Base-by-base conservation (phyloP, 2,329 filamentous ascomycete genomes). In the Fusarium sp. region DNA sequence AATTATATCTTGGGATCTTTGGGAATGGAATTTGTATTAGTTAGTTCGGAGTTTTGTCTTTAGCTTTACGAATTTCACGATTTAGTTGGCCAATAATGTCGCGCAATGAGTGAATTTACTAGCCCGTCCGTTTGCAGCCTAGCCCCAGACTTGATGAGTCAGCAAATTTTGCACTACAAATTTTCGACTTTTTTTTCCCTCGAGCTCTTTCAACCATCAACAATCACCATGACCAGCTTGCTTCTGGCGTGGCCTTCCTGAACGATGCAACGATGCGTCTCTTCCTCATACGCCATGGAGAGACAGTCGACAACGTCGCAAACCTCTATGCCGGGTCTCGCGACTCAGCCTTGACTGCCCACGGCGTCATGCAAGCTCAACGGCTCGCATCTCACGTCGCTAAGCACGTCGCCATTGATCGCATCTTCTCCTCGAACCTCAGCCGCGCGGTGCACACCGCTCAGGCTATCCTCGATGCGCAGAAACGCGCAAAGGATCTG, bases 271-370 rank as follows among this genome's bases (percentile, higher is more conserved):
- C 57, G 80, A 82, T 82, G 80, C 81, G 77, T 66, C 72, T 97
- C 60, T 90, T 94, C 76, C 86, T 97, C 75, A 89, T 97, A 76
- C 91, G 94, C 61, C 94, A 97, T 85, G 94, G 91, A 77, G 94
- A 97, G 83, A 95, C 93, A 18, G 92, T 97, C 71, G 93, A 97
- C 82, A 97, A 97, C 80, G 91, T 96, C 64, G 92, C 91, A 42
- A 88, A 90, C 59, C 82, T 93, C 65, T 95, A 92, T 56, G 94
- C 94, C 74, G 94, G 94, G 65, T 88, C 90, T 55, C 92, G 90
- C 79, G 93, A 97, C 81, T 95, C 94, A 3, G 84, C 89, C 42
- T 85, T 97, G 74, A 97, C 94, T 27, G 91, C 90, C 70, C 93
- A 97, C 81, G 94, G 94, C 60, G 87, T 92, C 55, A 86, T 95